Evolutionary conservation across 495 filamentous ascomycete genomes (phyloP).

Genomic region (Sordaria brevicollis): DNA sequence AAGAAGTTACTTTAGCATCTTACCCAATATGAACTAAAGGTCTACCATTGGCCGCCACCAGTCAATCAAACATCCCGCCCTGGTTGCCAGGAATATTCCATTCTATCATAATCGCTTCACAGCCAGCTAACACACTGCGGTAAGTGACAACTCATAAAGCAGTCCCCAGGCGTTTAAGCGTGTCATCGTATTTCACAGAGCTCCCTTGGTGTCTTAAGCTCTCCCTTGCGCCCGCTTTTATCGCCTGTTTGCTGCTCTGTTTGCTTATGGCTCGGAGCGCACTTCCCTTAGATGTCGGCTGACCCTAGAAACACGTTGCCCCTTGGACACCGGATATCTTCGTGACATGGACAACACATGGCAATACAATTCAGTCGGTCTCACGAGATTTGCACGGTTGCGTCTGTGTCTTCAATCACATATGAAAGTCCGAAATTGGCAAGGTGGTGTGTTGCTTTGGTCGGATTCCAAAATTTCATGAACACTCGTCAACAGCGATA

Average conservation of each 20-base stretch:
- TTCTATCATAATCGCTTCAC: not conserved
- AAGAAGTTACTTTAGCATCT: not conserved
- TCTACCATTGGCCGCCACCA: not conserved
- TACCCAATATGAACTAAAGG: not conserved
- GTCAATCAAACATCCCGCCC: not conserved
- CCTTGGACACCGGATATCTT: not conserved
- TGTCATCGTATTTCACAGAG: not conserved
- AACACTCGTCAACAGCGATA: not conserved
- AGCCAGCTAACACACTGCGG: not conserved
- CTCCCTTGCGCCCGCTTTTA: not conserved
- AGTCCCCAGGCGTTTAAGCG: not conserved
- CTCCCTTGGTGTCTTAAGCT: not conserved
- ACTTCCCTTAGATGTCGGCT: not conserved
- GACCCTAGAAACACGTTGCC: not conserved
- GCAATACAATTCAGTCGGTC: no score
- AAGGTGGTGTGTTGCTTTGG: not conserved
- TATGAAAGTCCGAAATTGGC: not conserved
- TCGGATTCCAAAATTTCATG: not conserved
- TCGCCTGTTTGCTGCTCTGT: not conserved
- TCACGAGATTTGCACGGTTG: no score
- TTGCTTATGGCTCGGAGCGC: not conserved
- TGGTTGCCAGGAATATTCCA: not conserved
- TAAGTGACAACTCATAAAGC: not conserved
- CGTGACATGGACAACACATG: no score
- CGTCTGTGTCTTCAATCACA: no score